Evolutionary conservation across 2,329 filamentous ascomycete genomes (phyloP).

Genomic region (Rhynchosporium graminicola): DNA sequence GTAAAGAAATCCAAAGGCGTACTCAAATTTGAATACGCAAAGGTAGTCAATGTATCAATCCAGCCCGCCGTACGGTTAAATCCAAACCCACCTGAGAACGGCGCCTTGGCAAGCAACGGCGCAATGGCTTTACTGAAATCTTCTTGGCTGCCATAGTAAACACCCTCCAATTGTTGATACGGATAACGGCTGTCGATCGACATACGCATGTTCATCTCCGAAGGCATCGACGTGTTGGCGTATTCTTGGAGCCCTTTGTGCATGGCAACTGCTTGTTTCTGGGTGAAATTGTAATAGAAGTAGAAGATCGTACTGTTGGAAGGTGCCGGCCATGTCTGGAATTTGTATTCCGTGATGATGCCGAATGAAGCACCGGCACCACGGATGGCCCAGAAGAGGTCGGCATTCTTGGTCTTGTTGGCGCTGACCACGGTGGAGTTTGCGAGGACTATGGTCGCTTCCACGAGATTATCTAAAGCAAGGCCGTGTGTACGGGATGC

Average conservation of each 20-base stretch:
- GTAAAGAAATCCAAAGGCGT: constrained; percentile 25
- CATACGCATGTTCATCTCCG: constrained; percentile 28
- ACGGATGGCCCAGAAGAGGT: constrained; percentile 49
- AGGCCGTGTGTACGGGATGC: constrained; percentile 28
- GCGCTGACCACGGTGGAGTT: constrained; percentile 37
- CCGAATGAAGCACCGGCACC: constrained; percentile 42
- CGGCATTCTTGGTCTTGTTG: constrained; percentile 45
- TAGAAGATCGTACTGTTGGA: constrained; percentile 23
- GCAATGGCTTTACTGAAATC: constrained; percentile 22
- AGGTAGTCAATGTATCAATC: constrained; percentile 24
- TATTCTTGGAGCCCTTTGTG: constrained; percentile 23
- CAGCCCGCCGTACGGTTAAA: constrained; percentile 19
- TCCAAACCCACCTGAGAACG: constrained; percentile 20
- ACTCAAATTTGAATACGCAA: constrained; percentile 24
- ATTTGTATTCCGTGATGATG: constrained; percentile 38
- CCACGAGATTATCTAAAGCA: constrained; percentile 25
- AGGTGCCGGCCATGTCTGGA: constrained; percentile 55
- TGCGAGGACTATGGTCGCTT: constrained; percentile 25
- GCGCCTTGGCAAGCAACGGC: constrained; percentile 17
- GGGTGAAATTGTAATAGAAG: constrained; percentile 16
- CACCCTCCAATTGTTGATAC: constrained; percentile 13
- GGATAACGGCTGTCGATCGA: constrained; percentile 18
- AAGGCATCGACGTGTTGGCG: constrained; percentile 26
- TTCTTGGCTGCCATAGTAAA: constrained; percentile 25
- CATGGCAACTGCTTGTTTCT: constrained; percentile 13